Percentiles rank a stretch among this genome's conserved stretches.
Conservation (phyloP, 1,139 yeast species). For the Protomyces arabidopsidicola region DNA sequence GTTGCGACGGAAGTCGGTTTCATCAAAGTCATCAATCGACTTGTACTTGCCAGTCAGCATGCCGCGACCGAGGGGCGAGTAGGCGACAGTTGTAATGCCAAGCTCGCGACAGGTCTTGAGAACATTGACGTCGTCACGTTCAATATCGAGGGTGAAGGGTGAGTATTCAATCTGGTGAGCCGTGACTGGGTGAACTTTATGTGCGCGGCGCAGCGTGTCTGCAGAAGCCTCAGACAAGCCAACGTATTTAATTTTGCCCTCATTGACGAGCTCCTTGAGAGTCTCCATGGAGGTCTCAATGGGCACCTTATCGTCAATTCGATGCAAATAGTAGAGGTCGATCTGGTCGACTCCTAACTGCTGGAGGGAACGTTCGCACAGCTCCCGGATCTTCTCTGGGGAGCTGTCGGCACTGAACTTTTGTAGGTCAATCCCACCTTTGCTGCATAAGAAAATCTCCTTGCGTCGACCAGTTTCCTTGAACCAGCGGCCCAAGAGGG, state of each 20-base stretch:
- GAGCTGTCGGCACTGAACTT: slow-evolving; percentile 8
- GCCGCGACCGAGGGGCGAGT: slow-evolving; percentile 69
- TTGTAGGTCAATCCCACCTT: slow-evolving; percentile 27
- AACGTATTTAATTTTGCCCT: slow-evolving; percentile 32
- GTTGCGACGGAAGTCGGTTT: slow-evolving; percentile 52
- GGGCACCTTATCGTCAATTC: slow-evolving; percentile 31
- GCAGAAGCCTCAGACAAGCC: slow-evolving; percentile 34
- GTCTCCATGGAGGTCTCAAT: slow-evolving; percentile 32
- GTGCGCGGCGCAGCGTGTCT: slow-evolving; percentile 32
- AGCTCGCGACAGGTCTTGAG: slow-evolving; percentile 32
- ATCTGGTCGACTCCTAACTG: slow-evolving; percentile 30
- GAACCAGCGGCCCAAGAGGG: slow-evolving; percentile 33
- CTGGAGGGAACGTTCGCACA: slow-evolving; percentile 30
- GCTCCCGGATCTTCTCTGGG: slow-evolving; percentile 24
- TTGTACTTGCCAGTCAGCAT: slow-evolving; percentile 60
- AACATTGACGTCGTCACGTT: slow-evolving; percentile 29
- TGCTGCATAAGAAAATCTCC: slow-evolving; percentile 32
- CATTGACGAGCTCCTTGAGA: slow-evolving; percentile 32
- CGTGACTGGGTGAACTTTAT: slow-evolving; percentile 32
- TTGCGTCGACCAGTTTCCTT: slow-evolving; percentile 32
- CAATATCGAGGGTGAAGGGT: slow-evolving; percentile 33
- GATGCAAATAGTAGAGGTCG: slow-evolving; percentile 33
- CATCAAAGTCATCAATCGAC: slow-evolving; percentile 46
- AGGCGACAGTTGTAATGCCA: slow-evolving; percentile 33
- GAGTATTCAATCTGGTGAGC: slow-evolving; percentile 34